Evolutionary conservation across 2,329 filamentous ascomycete species (phyloP).

Genomic region (Lojkania enalia): DNA sequence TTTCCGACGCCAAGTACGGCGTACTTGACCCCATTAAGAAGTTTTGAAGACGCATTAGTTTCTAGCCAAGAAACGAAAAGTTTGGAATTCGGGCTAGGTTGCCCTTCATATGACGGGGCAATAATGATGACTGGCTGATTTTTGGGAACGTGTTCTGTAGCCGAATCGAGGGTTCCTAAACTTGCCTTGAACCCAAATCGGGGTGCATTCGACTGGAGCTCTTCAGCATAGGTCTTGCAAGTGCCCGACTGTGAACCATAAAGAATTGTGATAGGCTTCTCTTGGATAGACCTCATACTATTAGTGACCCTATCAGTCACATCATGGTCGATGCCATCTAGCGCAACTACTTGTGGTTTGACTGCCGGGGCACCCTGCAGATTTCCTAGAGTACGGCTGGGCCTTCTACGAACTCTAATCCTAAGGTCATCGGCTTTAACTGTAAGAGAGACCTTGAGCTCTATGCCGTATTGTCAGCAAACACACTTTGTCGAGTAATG

Average conservation of each 20-base stretch:
- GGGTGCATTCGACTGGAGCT: constrained; percentile 62
- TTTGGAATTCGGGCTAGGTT: constrained; percentile 72
- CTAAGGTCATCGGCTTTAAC: constrained; percentile 67
- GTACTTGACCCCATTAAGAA: constrained; percentile 62
- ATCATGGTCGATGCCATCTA: too few relatives aligned
- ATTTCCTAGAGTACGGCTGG: constrained; percentile 10
- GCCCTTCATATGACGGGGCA: constrained; percentile 73
- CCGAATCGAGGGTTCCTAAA: constrained; percentile 63
- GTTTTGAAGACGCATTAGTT: constrained; percentile 51
- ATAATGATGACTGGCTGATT: constrained; percentile 67
- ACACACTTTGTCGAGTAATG: background rate
- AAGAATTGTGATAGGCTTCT: constrained; percentile 63
- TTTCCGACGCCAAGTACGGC: constrained; percentile 72
- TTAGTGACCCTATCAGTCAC: too few relatives aligned
- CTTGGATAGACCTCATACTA: too few relatives aligned
- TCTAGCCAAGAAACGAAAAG: constrained; percentile 71
- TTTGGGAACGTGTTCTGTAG: constrained; percentile 62
- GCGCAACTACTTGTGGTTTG: too few relatives aligned
- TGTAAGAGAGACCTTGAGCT: constrained; percentile 61
- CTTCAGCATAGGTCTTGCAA: constrained; percentile 69
- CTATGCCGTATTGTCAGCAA: constrained; percentile 4
- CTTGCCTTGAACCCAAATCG: constrained; percentile 63
- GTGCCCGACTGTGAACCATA: constrained; percentile 78
- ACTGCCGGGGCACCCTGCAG: constrained; percentile 11
- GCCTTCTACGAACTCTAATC: constrained; percentile 50